Evolutionary conservation across 306 rosid species (phyloP).

Genomic region (Potentilla sterilis): DNA sequence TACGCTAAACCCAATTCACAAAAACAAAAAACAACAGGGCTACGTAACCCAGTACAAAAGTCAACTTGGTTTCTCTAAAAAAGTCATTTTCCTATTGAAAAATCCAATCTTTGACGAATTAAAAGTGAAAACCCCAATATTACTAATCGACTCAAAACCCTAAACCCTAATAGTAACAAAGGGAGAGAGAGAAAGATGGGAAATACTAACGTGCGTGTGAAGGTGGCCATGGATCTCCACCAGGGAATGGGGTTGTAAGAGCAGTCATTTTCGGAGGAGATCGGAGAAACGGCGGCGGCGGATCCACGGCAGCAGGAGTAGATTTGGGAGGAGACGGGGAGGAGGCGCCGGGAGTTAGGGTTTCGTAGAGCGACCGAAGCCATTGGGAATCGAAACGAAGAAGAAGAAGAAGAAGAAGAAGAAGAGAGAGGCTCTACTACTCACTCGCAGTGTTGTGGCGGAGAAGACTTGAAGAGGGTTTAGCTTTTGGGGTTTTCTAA

Average conservation of each 20-base stretch:
- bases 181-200: too few relatives aligned
- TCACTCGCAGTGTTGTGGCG: constrained; percentile 20
- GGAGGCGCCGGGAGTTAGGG: constrained; percentile 51
- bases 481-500: constrained; percentile 31
- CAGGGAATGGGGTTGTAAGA: constrained; percentile 43
- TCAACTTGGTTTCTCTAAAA: background rate
- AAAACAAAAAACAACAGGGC: background rate
- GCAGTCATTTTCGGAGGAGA: constrained; percentile 46
- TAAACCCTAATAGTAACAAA: background rate
- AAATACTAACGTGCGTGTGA: constrained; percentile 65
- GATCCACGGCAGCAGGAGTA: constrained; percentile 53
- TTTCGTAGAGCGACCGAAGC: constrained; percentile 65
- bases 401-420: background rate
- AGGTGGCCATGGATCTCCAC: constrained; percentile 86
- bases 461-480: constrained; percentile 19
- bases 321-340: constrained; percentile 53
- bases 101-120: background rate
- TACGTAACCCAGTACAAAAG: background rate
- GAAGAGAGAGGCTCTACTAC: background rate
- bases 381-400: constrained; percentile 37
- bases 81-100: background rate
- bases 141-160: background rate
- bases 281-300: constrained; percentile 30
- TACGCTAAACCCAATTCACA: background rate
- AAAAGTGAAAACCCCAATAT: background rate